A percentile compares a stretch with the other conserved stretches of the same genome.
Evolutionary conservation across 768 basidiomycete genomes (phyloP).

Genomic region (Boletellus ananas): DNA sequence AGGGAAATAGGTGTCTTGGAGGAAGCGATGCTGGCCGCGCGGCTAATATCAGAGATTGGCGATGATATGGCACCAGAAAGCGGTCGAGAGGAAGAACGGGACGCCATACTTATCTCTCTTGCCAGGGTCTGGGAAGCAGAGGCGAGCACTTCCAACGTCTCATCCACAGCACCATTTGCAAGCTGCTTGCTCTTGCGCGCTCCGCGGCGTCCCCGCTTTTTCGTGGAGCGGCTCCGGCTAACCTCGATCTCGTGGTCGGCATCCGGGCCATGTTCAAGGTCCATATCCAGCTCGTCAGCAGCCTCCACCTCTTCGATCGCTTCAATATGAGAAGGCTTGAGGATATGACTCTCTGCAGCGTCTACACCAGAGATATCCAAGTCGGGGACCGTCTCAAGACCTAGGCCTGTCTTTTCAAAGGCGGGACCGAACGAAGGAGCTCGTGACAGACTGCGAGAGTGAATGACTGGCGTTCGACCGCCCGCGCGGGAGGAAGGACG

Average conservation of each 20-base stretch:
- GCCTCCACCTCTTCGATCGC: constrained; percentile 37
- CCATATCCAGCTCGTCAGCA: constrained; percentile 30
- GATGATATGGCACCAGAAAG: constrained; percentile 13
- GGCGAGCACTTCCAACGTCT: constrained; percentile 67
- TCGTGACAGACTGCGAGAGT: constrained; percentile 55
- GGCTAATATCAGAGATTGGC: constrained; percentile 22
- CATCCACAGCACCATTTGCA: constrained; percentile 36
- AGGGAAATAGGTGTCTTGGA: constrained; percentile 42
- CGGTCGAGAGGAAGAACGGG: constrained; percentile 43
- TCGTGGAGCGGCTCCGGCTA: constrained; percentile 53
- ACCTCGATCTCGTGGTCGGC: constrained; percentile 33
- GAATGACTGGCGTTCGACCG: constrained; percentile 50
- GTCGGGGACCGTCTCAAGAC: constrained; percentile 47
- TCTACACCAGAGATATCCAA: constrained; percentile 40
- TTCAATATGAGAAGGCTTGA: constrained; percentile 23
- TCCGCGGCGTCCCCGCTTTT: constrained; percentile 81
- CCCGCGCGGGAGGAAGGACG: constrained; percentile 69
- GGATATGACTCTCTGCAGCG: constrained; percentile 38
- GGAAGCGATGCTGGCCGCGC: constrained; percentile 20
- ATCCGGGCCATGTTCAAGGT: constrained; percentile 13
- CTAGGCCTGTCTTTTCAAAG: constrained; percentile 41
- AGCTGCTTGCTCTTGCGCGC: constrained; percentile 68
- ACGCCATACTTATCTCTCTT: constrained; percentile 74
- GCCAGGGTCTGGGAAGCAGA: constrained; percentile 79
- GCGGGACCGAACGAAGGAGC: constrained; percentile 59